Evolutionary conservation across 345 rosid species (phyloP).

Genomic region (Balakata baccata): DNA sequence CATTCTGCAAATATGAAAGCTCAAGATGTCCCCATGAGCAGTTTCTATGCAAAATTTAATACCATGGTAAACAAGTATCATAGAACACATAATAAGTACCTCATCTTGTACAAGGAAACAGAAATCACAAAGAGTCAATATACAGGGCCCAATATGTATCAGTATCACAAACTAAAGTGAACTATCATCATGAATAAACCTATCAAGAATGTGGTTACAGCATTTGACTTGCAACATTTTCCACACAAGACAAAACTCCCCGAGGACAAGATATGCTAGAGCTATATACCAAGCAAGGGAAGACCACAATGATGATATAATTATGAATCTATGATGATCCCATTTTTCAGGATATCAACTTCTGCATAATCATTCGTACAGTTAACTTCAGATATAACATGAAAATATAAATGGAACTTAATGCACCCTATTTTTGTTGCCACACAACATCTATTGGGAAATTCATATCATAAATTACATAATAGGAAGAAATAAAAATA

Average conservation of each 20-base stretch:
- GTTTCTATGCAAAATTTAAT: not conserved
- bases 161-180: not conserved
- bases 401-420: not conserved
- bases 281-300: not conserved
- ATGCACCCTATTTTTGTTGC: not conserved
- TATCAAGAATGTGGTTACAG: not conserved
- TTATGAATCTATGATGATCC: not conserved
- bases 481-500: not conserved
- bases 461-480: not conserved
- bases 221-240: not conserved
- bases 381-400: not conserved
- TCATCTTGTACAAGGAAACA: not conserved
- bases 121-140: not conserved
- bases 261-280: not conserved
- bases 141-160: not conserved
- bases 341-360: not conserved
- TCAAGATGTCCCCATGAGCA: not conserved
- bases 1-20: conserved; percentile 1
- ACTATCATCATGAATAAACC: not conserved
- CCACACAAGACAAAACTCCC: not conserved
- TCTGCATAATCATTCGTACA: not conserved
- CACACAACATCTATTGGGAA: too few species aligned
- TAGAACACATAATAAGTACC: not conserved
- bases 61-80: not conserved
- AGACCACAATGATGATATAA: not conserved